Conservation (phyloP, 768 basidiomycete genomes). For the Rhizopogon rudus region DNA sequence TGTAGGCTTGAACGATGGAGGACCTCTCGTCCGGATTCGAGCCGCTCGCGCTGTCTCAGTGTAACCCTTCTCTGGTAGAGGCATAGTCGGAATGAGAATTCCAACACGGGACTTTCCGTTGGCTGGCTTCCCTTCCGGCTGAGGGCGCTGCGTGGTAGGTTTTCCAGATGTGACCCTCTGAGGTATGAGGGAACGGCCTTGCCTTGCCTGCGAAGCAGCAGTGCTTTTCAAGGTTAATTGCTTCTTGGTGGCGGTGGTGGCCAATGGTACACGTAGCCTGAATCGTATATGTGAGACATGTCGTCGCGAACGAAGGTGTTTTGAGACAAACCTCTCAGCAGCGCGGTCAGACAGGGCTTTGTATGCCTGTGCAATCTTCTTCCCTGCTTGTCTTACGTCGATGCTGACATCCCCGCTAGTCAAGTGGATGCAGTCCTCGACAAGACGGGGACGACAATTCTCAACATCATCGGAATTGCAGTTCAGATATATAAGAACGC, state of each 20-base stretch:
- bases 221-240: constrained; percentile 31
- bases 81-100: no score
- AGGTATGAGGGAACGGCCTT: neutral
- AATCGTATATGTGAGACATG: constrained; percentile 4
- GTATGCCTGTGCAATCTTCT: constrained; percentile 73
- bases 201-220: neutral
- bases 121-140: neutral
- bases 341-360: constrained; percentile 63
- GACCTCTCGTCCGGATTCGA: no score
- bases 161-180: neutral
- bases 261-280: constrained; percentile 60
- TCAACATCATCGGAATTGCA: constrained; percentile 10
- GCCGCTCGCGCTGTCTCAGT: no score
- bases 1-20: no score
- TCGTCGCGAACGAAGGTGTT: neutral
- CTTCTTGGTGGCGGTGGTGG: constrained; percentile 43
- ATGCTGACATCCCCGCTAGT: constrained; percentile 71
- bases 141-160: neutral
- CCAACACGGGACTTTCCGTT: neutral
- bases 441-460: no score
- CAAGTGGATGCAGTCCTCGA: constrained; percentile 52
- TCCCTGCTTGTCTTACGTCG: constrained; percentile 66
- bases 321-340: constrained; percentile 51
- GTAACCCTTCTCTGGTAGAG: no score
- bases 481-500: constrained; percentile 60